These are phyloP conservation scores for Stenogyne calaminthoides DNA, from an alignment of 305 asterid species.

Conservation along the genomic window DNA sequence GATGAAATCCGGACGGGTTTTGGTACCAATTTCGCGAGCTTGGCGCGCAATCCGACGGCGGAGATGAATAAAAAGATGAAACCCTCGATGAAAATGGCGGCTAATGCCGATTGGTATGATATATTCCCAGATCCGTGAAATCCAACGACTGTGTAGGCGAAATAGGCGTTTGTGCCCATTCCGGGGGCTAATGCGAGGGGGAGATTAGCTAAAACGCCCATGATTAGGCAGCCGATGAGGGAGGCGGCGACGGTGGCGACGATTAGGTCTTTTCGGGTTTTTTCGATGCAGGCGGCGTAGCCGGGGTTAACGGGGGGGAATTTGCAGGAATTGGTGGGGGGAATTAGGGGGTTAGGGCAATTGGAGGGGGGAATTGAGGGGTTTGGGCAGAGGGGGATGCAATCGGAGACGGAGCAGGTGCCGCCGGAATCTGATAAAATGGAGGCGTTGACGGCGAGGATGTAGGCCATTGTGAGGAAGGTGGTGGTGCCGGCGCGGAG, in stretches of 20 bases:
- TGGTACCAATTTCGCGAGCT: constrained; percentile 80
- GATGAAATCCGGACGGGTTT: constrained; percentile 86
- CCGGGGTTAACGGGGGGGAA: constrained; percentile 88
- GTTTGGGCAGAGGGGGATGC: constrained; percentile 72
- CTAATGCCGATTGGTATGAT: constrained; percentile 73
- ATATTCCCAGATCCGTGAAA: constrained; percentile 90
- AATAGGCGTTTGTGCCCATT: constrained; percentile 92
- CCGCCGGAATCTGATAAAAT: constrained; percentile 92
- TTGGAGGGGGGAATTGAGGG: constrained; percentile 45
- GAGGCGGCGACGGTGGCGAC: constrained; percentile 92
- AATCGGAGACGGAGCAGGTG: constrained; percentile 86
- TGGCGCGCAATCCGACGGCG: constrained; percentile 74
- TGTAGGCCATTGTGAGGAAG: constrained; percentile 97
- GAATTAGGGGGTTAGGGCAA: constrained; percentile 45
- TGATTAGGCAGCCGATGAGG: constrained; percentile 75
- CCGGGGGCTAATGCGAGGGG: constrained; percentile 96
- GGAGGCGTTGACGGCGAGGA: constrained; percentile 96
- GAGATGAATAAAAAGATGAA: constrained; percentile 69
- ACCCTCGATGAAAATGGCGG: constrained; percentile 89
- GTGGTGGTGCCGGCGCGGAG: constrained; percentile 99
- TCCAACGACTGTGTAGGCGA: constrained; percentile 91
- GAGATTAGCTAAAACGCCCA: constrained; percentile 82
- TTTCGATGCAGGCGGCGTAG: constrained; percentile 74
- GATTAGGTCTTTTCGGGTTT: constrained; percentile 67
- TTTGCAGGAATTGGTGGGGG: constrained; percentile 71